phyloP scores from a whole-genome alignment of 257 asterid genomes.

The Capsicum pubescens region DNA sequence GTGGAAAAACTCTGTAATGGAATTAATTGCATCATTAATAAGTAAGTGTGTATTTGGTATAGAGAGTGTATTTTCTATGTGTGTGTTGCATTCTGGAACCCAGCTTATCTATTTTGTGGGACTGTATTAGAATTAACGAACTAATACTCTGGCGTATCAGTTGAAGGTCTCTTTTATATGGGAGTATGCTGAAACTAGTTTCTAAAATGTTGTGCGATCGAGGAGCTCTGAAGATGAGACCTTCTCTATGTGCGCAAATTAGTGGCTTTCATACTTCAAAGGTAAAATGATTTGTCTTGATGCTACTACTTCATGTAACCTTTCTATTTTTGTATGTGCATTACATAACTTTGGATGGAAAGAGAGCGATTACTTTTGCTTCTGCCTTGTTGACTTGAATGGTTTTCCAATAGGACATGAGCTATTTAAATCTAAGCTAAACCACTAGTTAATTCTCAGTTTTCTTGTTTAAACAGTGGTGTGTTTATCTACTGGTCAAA shows the following conservation, averaged over 20 bases:
- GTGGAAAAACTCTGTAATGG: background rate
- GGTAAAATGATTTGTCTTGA: slow-evolving; percentile 40
- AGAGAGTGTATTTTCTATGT: background rate
- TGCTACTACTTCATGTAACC: slow-evolving; percentile 4
- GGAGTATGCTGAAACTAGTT: slow-evolving; percentile 64
- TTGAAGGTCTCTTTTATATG: slow-evolving; percentile 3
- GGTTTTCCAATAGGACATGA: background rate
- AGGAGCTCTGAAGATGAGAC: slow-evolving; percentile 48
- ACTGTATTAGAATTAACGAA: background rate
- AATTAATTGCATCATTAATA: background rate
- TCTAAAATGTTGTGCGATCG: slow-evolving; percentile 43
- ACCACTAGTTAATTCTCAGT: background rate
- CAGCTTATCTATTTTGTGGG: background rate
- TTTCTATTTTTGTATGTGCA: background rate
- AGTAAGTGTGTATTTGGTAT: background rate
- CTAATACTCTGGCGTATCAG: background rate
- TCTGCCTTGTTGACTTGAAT: slow-evolving; percentile 11
- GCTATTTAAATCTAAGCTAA: background rate
- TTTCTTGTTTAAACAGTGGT: background rate
- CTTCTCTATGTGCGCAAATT: slow-evolving; percentile 45
- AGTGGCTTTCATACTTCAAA: slow-evolving; percentile 56
- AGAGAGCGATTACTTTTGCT: background rate
- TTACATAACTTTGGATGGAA: background rate
- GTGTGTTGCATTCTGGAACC: background rate
- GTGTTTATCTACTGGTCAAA: background rate